Percentiles rank a stretch among this genome's conserved stretches.
These are phyloP conservation scores for Aspergillus sp. DNA, from an alignment of 2,329 filamentous ascomycete species.

Conservation along the genomic window DNA sequence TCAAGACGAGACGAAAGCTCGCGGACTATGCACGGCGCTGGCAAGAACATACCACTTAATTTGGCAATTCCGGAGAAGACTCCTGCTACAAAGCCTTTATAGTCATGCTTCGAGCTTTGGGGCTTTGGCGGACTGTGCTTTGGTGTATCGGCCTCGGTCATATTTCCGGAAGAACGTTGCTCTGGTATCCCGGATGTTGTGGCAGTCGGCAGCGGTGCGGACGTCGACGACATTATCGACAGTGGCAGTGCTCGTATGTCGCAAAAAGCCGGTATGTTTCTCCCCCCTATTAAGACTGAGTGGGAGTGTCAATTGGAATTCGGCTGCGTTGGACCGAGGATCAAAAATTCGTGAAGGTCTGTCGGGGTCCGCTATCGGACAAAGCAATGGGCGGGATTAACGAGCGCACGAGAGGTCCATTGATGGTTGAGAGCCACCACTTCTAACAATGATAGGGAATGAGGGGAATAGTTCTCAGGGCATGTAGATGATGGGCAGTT, in stretches of 20 bases:
- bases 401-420: not conserved
- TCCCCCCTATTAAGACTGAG: not conserved
- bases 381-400: not conserved
- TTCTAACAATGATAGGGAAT: not conserved
- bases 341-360: not conserved
- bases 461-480: not conserved
- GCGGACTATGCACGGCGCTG: not conserved
- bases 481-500: not conserved
- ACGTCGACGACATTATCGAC: slow-evolving; percentile 27
- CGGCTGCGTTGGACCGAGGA: not conserved
- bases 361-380: slow-evolving; percentile 19
- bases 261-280: not conserved
- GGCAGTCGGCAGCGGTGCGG: slow-evolving; percentile 11
- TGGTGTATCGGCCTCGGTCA: slow-evolving; percentile 4
- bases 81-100: slow-evolving; percentile 97
- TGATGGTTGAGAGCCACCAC: not conserved
- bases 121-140: slow-evolving; percentile 16
- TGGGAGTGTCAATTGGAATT: not conserved
- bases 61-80: slow-evolving; percentile 94
- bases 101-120: slow-evolving; percentile 54
- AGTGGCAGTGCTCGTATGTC: not conserved
- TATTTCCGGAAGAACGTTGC: slow-evolving; percentile 8
- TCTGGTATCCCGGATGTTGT: slow-evolving; percentile 7
- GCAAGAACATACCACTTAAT: slow-evolving; percentile 65
- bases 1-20: not conserved